These are phyloP conservation scores for Sungouiozyma intestinalis DNA, from an alignment of 805 yeast genomes.

Conservation along the genomic window DNA sequence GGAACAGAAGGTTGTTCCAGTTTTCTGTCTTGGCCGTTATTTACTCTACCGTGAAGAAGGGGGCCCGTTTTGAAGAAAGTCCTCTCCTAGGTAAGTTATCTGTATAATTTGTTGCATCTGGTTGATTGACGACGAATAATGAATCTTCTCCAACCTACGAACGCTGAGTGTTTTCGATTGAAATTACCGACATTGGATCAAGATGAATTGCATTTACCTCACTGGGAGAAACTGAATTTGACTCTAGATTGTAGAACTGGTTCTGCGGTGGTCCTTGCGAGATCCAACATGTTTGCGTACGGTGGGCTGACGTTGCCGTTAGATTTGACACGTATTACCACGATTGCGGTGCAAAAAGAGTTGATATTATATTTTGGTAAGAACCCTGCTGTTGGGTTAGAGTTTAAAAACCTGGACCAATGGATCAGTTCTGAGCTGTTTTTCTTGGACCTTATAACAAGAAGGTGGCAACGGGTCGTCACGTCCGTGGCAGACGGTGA, in stretches of 20 bases:
- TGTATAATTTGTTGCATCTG: background rate
- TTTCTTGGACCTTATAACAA: slow-evolving; percentile 45
- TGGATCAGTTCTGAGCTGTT: slow-evolving; percentile 55
- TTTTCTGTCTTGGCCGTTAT: too few species aligned
- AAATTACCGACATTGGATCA: slow-evolving; percentile 42
- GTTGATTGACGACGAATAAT: too few species aligned
- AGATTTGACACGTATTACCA: slow-evolving; percentile 33
- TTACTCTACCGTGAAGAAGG: too few species aligned
- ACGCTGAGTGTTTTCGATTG: slow-evolving; percentile 48
- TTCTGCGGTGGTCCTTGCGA: slow-evolving; percentile 44
- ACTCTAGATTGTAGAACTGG: slow-evolving; percentile 58
- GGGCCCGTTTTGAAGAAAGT: background rate
- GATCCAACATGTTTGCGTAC: slow-evolving; percentile 50
- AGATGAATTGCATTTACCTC: slow-evolving; percentile 12
- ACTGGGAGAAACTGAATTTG: slow-evolving; percentile 30
- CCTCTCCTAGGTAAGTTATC: background rate
- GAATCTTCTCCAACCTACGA: slow-evolving; percentile 56
- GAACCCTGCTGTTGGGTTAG: slow-evolving; percentile 6
- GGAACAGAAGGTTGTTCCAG: too few species aligned
- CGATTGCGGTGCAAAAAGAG: slow-evolving; percentile 31
- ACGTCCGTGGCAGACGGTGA: slow-evolving; percentile 9
- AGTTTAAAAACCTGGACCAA: slow-evolving; percentile 19
- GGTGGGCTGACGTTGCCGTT: slow-evolving; percentile 60
- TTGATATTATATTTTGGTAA: slow-evolving; percentile 28
- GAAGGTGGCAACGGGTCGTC: slow-evolving; percentile 42